These are phyloP conservation scores for Boletus subcaerulescens DNA, from an alignment of 768 basidiomycete genomes.

Conservation along the genomic window DNA sequence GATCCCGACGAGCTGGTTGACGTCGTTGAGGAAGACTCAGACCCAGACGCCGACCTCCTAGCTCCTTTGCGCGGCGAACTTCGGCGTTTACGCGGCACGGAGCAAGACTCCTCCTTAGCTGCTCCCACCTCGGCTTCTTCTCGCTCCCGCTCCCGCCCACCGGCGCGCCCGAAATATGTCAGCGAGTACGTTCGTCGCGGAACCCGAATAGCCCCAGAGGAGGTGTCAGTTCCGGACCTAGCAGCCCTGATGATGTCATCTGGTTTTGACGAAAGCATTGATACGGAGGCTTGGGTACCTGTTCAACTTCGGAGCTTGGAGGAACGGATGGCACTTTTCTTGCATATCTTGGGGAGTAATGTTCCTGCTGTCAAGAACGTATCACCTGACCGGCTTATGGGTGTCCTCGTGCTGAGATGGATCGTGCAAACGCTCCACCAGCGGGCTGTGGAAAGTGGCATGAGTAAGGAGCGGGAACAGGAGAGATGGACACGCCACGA, in stretches of 20 bases:
- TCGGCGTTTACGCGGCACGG: conserved; percentile 50
- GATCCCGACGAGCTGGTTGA: conserved; percentile 65
- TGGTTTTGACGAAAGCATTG: conserved; percentile 23
- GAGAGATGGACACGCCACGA: conserved; percentile 71
- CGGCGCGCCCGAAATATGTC: conserved; percentile 27
- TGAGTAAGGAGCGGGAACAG: conserved; percentile 55
- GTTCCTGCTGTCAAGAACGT: conserved; percentile 44
- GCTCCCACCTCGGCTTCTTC: conserved; percentile 35
- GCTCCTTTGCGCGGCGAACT: conserved; percentile 70
- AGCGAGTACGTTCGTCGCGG: conserved; percentile 70
- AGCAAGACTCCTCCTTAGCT: conserved; percentile 27
- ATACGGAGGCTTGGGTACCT: conserved; percentile 34
- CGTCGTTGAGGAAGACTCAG: conserved; percentile 60
- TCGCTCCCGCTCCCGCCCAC: conserved; percentile 22
- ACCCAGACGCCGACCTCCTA: conserved; percentile 48
- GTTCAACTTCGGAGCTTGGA: conserved; percentile 49
- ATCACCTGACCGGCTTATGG: conserved; percentile 43
- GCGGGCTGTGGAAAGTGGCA: conserved; percentile 47
- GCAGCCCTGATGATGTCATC: conserved; percentile 43
- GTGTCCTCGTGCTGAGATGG: conserved; percentile 63
- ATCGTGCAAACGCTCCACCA: conserved; percentile 48
- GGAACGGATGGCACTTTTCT: conserved; percentile 52
- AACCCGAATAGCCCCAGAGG: conserved; percentile 57
- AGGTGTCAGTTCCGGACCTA: conserved; percentile 50
- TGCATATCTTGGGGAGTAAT: conserved; percentile 57